Evolutionary conservation across 208 protist genomes (phyloP).

Genomic region (Giardia duodenalis): DNA sequence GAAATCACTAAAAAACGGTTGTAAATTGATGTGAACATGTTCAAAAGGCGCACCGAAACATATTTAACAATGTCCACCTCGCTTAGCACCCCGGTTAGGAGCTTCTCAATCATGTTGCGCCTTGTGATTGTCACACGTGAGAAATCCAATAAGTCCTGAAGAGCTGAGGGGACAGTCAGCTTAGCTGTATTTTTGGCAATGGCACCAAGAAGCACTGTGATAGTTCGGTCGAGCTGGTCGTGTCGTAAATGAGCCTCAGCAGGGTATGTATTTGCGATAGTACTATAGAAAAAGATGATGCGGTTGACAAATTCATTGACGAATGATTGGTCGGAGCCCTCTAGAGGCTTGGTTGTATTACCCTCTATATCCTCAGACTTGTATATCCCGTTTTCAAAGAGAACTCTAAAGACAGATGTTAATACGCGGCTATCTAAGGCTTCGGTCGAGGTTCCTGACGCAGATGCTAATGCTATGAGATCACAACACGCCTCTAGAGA

Average conservation of each 20-base stretch:
- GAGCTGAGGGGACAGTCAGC: not conserved
- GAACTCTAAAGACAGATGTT: not conserved
- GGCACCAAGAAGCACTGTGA: not conserved
- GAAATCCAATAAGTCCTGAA: not conserved
- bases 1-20: not conserved
- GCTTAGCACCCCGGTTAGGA: not conserved
- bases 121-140: not conserved
- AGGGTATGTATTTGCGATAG: not conserved
- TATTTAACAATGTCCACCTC: not conserved
- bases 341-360: not conserved
- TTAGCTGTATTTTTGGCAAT: not conserved
- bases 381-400: not conserved
- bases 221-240: not conserved
- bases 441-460: not conserved
- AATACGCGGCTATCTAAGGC: not conserved
- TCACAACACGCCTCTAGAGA: not conserved
- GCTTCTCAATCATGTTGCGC: not conserved
- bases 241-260: not conserved
- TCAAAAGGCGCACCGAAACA: not conserved
- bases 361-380: not conserved
- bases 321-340: not conserved
- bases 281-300: not conserved
- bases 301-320: conserved; percentile 7
- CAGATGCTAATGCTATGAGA: not conserved
- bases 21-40: not conserved